Base-by-base conservation (phyloP, 2,329 filamentous ascomycete species). In the Ceratocystis cubensis region DNA sequence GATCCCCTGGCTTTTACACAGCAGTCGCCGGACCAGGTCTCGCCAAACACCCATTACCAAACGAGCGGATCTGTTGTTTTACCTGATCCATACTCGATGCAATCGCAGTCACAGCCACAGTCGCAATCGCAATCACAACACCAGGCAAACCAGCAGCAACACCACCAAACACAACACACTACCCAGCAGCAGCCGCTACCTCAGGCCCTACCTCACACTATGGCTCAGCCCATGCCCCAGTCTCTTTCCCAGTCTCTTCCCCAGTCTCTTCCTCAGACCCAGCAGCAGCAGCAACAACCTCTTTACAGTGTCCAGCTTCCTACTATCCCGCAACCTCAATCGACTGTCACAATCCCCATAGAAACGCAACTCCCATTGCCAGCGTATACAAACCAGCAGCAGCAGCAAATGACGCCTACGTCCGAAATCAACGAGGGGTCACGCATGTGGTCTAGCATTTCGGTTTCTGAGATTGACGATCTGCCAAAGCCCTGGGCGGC, bases 291-390 rank as follows among this genome's bases (percentile, higher is more conserved):
- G 3, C 33, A 37, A 37, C 61, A 63, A 28, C 46, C 64, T 33
- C 28, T 61, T 6, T 61, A 37, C 64, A 62, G 22, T 41, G 48
- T 61, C 62, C 66, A 64, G 50, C 61, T 59, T 20, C 53, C 64
- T 13, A 53, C 65, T 3, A 63, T 63, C 56, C 56, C 56, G 7
- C 56, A 30, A n/a, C 56, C 56, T 7, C 56, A 59, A 17, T 33
- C 25, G 28, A n/a, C 13, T 37, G 13, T 59, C 20, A 28, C 56
- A 17, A 17, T 59, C 5, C 5, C 56, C 37, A 33, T 59, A 65
- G 59, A 37, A 37, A 41, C 45, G 3, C 65, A 59, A 37, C 65
- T 64, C 50, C 65, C 61, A 5, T 8, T 63, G 44, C 64, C 37
- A 20, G 2, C 17, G 3, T 45, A 59, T 50, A 17, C 53, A 20